Base-by-base conservation (phyloP, 768 basidiomycete species). In the Russula olivacea region DNA sequence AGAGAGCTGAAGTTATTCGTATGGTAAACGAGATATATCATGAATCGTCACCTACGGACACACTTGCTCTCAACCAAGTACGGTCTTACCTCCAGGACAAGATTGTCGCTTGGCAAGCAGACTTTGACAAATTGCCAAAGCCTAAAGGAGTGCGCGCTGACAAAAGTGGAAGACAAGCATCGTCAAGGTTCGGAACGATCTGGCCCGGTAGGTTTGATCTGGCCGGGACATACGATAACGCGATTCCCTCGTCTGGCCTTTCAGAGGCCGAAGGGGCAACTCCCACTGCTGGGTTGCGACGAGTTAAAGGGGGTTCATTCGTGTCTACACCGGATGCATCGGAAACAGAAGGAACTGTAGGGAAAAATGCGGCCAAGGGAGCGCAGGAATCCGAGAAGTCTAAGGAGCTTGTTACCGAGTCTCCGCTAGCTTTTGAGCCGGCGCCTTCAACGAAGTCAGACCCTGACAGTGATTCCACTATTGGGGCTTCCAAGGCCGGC, bases 41-140 rank as follows among this genome's bases (percentile, higher is more conserved):
- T 69, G 86, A 92, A 61, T 88, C 93, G 0, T 69, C 83, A 0
- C 84, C 92, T 55, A 89, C 83, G 21, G 93, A 97, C 71, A 95
- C 93, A 0, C 81, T 96, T 48, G 90, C 88, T 41, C 80, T 95
- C 55, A 98, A 94, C 65, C 83, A 84, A 68, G 89, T 94, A 6
- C 86, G 94, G 53, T 85, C 89, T 1, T 86, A 86, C 63, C 81
- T 94, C 51, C 96, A 98, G 76, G 93, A 96, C 69, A 89, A 88
- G 72, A 92, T 96, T 52, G 92, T 96, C 17, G 91, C 89, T n/a
- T 98, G 95, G 91, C 94, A 99, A 73, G 83, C 83, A 65, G 93
- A 98, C 71, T 93, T 96, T 68, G 89, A 93, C 68, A 83, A 85
- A 56, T 79, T 98, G 32, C 88, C 88, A 8, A 91, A 88, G 70